Percentiles rank a stretch among this genome's conserved stretches.
These are phyloP conservation scores for Diatrype stigma DNA, from an alignment of 2,329 filamentous ascomycete genomes.

Conservation along the genomic window DNA sequence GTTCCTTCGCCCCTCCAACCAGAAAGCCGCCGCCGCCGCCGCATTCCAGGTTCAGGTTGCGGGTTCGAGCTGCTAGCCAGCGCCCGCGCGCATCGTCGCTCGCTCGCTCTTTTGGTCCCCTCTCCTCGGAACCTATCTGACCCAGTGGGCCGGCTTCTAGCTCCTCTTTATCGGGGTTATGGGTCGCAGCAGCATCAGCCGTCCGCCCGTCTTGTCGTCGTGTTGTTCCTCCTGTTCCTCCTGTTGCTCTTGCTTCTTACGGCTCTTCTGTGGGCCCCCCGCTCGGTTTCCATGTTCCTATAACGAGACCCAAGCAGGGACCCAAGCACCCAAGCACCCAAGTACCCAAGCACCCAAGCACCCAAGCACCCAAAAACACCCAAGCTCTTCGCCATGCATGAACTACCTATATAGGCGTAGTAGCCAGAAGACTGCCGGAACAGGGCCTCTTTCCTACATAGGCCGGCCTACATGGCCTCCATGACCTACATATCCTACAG, in stretches of 20 bases:
- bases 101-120: slow-evolving; percentile 23
- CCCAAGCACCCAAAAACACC: no score
- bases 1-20: slow-evolving; percentile 1
- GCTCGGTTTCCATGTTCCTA: neutral
- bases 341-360: no score
- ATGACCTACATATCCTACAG: no score
- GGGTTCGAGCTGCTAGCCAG: no score
- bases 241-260: slow-evolving; percentile 1
- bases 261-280: neutral
- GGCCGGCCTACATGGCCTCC: no score
- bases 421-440: slow-evolving; percentile 1
- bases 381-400: neutral
- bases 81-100: slow-evolving; percentile 22
- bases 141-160: slow-evolving; percentile 20
- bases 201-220: slow-evolving; percentile 4
- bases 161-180: slow-evolving; percentile 8
- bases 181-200: slow-evolving; percentile 1
- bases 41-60: no score
- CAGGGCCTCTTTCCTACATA: slow-evolving; percentile 19
- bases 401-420: slow-evolving; percentile 1
- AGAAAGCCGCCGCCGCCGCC: neutral
- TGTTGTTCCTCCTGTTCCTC: no score
- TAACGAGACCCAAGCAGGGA: neutral
- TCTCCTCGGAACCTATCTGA: slow-evolving; percentile 14
- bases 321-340: no score